phyloP scores from a whole-genome alignment of 345 rosid species.

The Limnanthes douglasii region DNA sequence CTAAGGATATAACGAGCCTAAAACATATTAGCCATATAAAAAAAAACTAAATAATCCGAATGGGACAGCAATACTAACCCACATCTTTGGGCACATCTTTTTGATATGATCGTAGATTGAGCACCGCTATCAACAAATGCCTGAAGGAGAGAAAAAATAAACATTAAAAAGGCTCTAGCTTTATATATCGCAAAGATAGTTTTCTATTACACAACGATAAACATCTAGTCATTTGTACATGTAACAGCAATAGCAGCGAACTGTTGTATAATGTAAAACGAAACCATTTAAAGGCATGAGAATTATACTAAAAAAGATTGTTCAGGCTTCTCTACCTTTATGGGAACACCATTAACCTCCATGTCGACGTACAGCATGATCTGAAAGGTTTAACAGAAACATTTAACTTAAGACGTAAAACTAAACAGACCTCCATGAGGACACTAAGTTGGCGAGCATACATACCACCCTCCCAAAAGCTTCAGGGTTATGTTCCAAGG shows the following conservation, averaged over 20 bases:
- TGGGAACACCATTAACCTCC: conserved; percentile 93
- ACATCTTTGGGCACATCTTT: conserved; percentile 91
- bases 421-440: conserved; percentile 3
- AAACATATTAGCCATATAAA: background rate
- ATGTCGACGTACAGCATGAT: conserved; percentile 94
- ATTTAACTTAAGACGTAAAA: conserved; percentile 1
- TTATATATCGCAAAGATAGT: background rate
- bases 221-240: background rate
- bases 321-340: conserved; percentile 47
- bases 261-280: no score
- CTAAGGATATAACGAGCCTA: no score
- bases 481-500: conserved; percentile 92
- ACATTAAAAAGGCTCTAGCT: background rate
- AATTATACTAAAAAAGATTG: no score
- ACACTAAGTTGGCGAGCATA: conserved; percentile 10
- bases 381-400: conserved; percentile 22
- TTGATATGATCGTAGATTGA: conserved; percentile 94
- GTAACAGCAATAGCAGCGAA: no score
- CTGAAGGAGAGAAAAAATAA: conserved; percentile 22
- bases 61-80: conserved; percentile 44
- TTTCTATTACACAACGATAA: background rate
- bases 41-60: background rate
- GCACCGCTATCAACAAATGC: conserved; percentile 99
- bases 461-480: conserved; percentile 98
- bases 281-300: no score